These are phyloP conservation scores for Royoungia palumana DNA, from an alignment of 768 basidiomycete genomes.

Conservation along the genomic window DNA sequence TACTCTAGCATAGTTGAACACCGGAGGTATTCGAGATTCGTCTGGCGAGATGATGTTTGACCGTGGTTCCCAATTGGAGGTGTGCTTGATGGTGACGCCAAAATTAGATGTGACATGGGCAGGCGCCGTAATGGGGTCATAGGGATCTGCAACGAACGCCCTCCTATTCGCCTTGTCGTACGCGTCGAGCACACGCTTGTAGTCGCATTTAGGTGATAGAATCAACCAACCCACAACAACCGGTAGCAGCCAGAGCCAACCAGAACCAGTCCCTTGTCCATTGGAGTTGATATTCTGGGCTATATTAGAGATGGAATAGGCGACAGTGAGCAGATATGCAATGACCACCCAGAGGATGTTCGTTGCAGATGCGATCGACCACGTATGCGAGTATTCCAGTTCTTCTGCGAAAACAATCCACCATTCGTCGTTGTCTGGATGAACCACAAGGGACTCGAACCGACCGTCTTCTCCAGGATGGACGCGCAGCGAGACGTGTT, in stretches of 20 bases:
- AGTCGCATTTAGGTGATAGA: slow-evolving; percentile 39
- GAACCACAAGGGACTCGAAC: slow-evolving; percentile 41
- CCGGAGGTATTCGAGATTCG: slow-evolving; percentile 22
- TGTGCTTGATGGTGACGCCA: slow-evolving; percentile 14
- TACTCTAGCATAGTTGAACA: slow-evolving; percentile 25
- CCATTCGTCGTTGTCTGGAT: slow-evolving; percentile 42
- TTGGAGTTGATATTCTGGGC: slow-evolving; percentile 26
- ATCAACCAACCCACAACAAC: slow-evolving; percentile 41
- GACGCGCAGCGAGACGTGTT: slow-evolving; percentile 40
- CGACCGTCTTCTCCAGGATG: slow-evolving; percentile 23
- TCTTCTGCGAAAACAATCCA: slow-evolving; percentile 34
- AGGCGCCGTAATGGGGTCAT: not conserved
- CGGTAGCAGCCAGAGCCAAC: slow-evolving; percentile 44
- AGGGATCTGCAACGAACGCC: not conserved
- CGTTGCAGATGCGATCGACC: slow-evolving; percentile 38
- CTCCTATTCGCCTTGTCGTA: slow-evolving; percentile 16
- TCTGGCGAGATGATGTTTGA: slow-evolving; percentile 17
- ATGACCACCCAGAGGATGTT: slow-evolving; percentile 44
- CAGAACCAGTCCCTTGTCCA: slow-evolving; percentile 38
- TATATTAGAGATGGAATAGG: slow-evolving; percentile 16
- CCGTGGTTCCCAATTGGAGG: not conserved
- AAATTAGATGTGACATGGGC: slow-evolving; percentile 2
- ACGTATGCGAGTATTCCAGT: slow-evolving; percentile 39
- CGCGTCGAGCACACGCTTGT: slow-evolving; percentile 22
- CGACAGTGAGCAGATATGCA: slow-evolving; percentile 33